These are phyloP conservation scores for Elaphomyces granulatus DNA, from an alignment of 495 filamentous ascomycete genomes.

Conservation along the genomic window DNA sequence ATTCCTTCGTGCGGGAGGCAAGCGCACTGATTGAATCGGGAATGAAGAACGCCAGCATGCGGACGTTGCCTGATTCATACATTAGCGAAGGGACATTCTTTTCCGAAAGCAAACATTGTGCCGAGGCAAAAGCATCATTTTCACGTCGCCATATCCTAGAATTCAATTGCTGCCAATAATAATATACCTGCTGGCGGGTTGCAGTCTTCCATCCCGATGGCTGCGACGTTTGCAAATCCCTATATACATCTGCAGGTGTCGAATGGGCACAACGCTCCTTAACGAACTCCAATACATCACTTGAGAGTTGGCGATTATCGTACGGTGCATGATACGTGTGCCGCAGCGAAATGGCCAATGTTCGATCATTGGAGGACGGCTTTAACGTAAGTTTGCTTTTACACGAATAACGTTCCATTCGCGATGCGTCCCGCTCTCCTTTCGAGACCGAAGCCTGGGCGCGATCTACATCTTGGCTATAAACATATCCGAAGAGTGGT, in stretches of 20 bases:
- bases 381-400: conserved; percentile 1
- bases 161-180: conserved; percentile 4
- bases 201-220: background rate
- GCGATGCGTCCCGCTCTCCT: too few relatives aligned
- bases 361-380: conserved; percentile 2
- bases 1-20: background rate
- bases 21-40: conserved; percentile 1
- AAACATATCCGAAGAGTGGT: too few relatives aligned
- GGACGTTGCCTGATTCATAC: background rate
- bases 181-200: background rate
- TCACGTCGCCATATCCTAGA: conserved; percentile 1
- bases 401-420: too few relatives aligned
- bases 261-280: background rate
- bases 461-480: too few relatives aligned
- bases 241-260: conserved; percentile 2
- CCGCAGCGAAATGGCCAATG: conserved; percentile 1
- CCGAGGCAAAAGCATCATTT: conserved; percentile 1
- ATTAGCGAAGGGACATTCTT: background rate
- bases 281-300: conserved; percentile 2
- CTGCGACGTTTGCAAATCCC: conserved; percentile 1
- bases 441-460: too few relatives aligned
- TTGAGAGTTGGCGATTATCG: conserved; percentile 3
- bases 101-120: background rate
- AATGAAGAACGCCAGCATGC: conserved; percentile 1
- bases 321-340: conserved; percentile 4